Percentiles rank a stretch among this genome's conserved stretches.
Evolutionary conservation across 371 early-diverging fungal species (phyloP).

Genomic region (Synchytrium microbalum): DNA sequence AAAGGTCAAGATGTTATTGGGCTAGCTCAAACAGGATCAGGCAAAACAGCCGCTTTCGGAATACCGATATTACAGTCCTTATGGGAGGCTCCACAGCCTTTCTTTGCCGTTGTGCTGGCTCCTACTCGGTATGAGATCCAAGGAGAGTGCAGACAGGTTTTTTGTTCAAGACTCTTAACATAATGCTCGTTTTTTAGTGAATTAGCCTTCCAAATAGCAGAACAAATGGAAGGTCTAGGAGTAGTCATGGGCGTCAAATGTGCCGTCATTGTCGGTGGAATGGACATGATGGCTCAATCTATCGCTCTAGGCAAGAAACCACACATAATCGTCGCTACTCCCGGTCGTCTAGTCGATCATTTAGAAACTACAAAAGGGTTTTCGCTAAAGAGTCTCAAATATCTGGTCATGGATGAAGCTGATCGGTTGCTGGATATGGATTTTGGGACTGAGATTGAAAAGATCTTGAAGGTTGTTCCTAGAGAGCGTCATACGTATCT

Average conservation of each 20-base stretch:
- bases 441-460: slow-evolving; percentile 55
- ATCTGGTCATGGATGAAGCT: slow-evolving; percentile 46
- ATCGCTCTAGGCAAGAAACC: slow-evolving; percentile 92
- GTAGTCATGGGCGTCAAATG: slow-evolving; percentile 83
- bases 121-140: slow-evolving; percentile 75
- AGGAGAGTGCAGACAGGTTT: background rate
- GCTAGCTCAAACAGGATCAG: slow-evolving; percentile 66
- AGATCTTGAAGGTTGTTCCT: slow-evolving; percentile 74
- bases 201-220: slow-evolving; percentile 90
- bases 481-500: slow-evolving; percentile 94
- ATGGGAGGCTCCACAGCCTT: slow-evolving; percentile 79
- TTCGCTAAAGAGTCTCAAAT: slow-evolving; percentile 75
- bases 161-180: slow-evolving; percentile 6
- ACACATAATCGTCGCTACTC: slow-evolving; percentile 94
- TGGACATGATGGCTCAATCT: slow-evolving; percentile 93
- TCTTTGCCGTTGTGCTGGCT: slow-evolving; percentile 93
- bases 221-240: slow-evolving; percentile 89
- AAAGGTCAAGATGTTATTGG: slow-evolving; percentile 64
- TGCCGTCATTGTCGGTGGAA: slow-evolving; percentile 94
- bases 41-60: slow-evolving; percentile 63
- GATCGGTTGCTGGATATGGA: slow-evolving; percentile 5
- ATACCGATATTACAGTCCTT: slow-evolving; percentile 72
- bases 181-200: slow-evolving; percentile 58
- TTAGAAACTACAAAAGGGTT: slow-evolving; percentile 96
- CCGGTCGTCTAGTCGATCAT: slow-evolving; percentile 96